These are phyloP conservation scores for Phytophthora cajani DNA, from an alignment of 352 stramenopile species.

Conservation along the genomic window DNA sequence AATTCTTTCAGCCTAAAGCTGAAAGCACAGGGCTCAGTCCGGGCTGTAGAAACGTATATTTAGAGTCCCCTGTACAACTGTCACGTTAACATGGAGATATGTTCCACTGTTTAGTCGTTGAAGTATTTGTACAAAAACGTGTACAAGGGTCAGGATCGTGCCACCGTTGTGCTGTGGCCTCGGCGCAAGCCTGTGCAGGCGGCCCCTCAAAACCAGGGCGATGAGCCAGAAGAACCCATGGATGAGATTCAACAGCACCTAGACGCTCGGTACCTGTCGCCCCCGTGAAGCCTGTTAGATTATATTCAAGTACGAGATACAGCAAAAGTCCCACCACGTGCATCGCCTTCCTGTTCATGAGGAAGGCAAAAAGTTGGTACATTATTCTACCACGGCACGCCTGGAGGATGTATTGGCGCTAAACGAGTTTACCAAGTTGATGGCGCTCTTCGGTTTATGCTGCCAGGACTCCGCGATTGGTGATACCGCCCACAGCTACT, in stretches of 20 bases:
- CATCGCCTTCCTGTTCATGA: conserved; percentile 4
- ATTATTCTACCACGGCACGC: background rate
- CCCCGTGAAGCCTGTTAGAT: conserved; percentile 5
- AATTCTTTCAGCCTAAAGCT: too few species aligned
- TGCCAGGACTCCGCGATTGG: background rate
- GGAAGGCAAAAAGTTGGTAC: background rate
- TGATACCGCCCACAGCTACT: background rate
- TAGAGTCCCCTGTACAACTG: conserved; percentile 47
- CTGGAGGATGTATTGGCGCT: background rate
- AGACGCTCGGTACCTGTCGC: conserved; percentile 11
- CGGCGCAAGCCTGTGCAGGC: background rate
- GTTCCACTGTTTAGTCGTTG: conserved; percentile 34
- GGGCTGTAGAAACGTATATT: too few species aligned
- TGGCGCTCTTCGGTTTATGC: background rate
- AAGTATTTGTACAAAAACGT: conserved; percentile 78
- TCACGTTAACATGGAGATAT: conserved; percentile 69
- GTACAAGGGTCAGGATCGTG: conserved; percentile 55
- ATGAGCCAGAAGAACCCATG: background rate
- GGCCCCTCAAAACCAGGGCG: too few species aligned
- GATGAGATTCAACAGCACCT: background rate
- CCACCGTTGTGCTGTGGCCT: background rate
- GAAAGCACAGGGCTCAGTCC: too few species aligned
- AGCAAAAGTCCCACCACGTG: background rate
- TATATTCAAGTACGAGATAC: conserved; percentile 13
- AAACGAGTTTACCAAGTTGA: background rate